Evolutionary conservation across 345 rosid species (phyloP), one percentile per base, ranked within the genome.

Genomic region (Bretschneidera sinensis): DNA sequence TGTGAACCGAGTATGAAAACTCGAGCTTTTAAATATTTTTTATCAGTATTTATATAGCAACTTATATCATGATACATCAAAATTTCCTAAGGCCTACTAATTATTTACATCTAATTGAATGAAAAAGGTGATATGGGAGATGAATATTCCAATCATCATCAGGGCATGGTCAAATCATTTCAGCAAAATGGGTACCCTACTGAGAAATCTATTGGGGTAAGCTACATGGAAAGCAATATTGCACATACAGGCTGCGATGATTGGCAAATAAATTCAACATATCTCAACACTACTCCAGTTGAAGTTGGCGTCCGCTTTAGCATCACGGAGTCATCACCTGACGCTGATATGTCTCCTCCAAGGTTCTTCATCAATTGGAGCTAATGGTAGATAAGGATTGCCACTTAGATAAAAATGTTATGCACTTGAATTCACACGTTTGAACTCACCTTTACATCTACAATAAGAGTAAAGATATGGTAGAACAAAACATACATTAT

Each of bases 121-220:
- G 16, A 54, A 31, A n/a, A 54, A 77, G 85, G 85, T 61, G 77
- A 83, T 4, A 31, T 51, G 18, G 80, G 72, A 55, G 85, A 74
- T 54, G 80, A 72, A 48, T 75, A 71, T 59, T 60, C 73, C 18
- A 65, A 54, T 54, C 65, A 80, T 20, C 66, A 71, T 31, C 76
- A 71, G 21, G 66, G 39, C 21, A 61, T 63, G 59, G 67, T 22
- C 45, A 72, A 56, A 57, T 45, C 81, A 54, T 33, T 53, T 55
- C 77, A 73, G 20, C 81, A 66, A 68, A 63, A 25, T 35, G 81
- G 57, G 55, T 64, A 54, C 33, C 5, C 64, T 23, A 5, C 17
- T 2, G 78, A 69, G 45, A 62, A 23, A 50, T 52, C 59, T 43
- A 8, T 33, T 54, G 66, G 72, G 54, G 56, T 65, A 51, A 75